Percentiles rank a stretch among this genome's conserved stretches.
phyloP scores from a whole-genome alignment of 2,329 filamentous ascomycete species.

The Capronia americana region DNA sequence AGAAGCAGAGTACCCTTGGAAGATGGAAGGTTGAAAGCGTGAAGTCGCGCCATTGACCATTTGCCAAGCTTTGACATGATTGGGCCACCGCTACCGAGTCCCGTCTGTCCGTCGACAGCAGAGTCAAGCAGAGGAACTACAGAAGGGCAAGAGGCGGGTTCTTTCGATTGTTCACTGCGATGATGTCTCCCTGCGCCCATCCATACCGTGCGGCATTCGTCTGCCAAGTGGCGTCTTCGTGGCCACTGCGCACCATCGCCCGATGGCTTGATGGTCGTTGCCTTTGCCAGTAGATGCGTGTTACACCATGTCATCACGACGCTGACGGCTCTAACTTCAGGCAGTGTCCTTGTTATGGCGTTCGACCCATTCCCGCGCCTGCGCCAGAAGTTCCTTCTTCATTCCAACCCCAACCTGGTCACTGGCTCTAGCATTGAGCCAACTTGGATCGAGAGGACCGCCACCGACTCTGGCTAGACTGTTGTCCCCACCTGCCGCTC shows the following conservation, averaged over 20 bases:
- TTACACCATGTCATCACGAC: background rate
- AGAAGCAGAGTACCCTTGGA: background rate
- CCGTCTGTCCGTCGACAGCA: background rate
- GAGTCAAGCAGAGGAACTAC: background rate
- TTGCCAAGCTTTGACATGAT: slow-evolving; percentile 7
- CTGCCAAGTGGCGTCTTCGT: background rate
- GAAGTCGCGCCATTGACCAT: slow-evolving; percentile 3
- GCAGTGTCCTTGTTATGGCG: background rate
- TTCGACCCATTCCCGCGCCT: slow-evolving; percentile 63
- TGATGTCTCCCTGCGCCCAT: background rate
- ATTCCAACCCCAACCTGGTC: slow-evolving; percentile 82
- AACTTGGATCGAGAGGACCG: slow-evolving; percentile 76
- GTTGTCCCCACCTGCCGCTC: slow-evolving; percentile 38
- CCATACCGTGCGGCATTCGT: background rate
- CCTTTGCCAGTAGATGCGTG: background rate
- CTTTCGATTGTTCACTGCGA: background rate
- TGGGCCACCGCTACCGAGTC: slow-evolving; percentile 1
- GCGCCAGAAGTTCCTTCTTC: slow-evolving; percentile 78
- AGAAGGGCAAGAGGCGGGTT: background rate
- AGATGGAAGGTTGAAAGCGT: background rate
- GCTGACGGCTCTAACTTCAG: background rate
- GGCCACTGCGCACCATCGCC: too few species aligned
- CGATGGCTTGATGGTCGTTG: background rate
- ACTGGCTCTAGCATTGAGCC: slow-evolving; percentile 79
- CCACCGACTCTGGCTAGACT: slow-evolving; percentile 52